Percentiles rank a stretch among this genome's conserved stretches.
These are phyloP conservation scores for Gymnopus androsaceus DNA, from an alignment of 1,284 basidiomycete genomes.

Conservation along the genomic window DNA sequence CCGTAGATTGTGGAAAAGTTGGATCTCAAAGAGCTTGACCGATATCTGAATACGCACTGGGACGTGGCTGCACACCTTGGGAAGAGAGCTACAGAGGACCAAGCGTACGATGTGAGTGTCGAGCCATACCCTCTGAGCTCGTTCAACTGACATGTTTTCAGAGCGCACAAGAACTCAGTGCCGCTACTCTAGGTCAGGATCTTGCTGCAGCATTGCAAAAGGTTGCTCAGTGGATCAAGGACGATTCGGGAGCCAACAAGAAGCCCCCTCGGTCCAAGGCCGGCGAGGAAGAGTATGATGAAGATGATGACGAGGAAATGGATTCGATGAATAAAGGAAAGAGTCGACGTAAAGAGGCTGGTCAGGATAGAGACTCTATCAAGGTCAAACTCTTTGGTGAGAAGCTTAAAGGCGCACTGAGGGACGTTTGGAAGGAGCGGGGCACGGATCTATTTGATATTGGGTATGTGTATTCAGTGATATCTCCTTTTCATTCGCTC, in stretches of 20 bases:
- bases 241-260: conserved; percentile 39
- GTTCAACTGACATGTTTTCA: conserved; percentile 27
- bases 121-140: conserved; percentile 4
- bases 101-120: conserved; percentile 70
- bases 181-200: conserved; percentile 75
- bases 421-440: conserved; percentile 68
- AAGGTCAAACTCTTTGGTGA: conserved; percentile 50
- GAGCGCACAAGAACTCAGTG: conserved; percentile 78
- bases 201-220: conserved; percentile 62
- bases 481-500: background rate
- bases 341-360: background rate
- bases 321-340: background rate
- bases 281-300: conserved; percentile 20
- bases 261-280: conserved; percentile 36
- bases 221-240: conserved; percentile 47
- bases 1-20: conserved; percentile 57
- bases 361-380: background rate
- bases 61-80: conserved; percentile 64
- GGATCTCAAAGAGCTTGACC: conserved; percentile 55
- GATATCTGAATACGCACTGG: conserved; percentile 60
- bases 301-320: conserved; percentile 3
- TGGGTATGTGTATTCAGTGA: conserved; percentile 48
- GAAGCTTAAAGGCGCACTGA: conserved; percentile 60
- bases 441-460: conserved; percentile 73
- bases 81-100: conserved; percentile 73